Evolutionary conservation across 352 stramenopile species (phyloP).

Genomic region (Globisporangium carolinianum): DNA sequence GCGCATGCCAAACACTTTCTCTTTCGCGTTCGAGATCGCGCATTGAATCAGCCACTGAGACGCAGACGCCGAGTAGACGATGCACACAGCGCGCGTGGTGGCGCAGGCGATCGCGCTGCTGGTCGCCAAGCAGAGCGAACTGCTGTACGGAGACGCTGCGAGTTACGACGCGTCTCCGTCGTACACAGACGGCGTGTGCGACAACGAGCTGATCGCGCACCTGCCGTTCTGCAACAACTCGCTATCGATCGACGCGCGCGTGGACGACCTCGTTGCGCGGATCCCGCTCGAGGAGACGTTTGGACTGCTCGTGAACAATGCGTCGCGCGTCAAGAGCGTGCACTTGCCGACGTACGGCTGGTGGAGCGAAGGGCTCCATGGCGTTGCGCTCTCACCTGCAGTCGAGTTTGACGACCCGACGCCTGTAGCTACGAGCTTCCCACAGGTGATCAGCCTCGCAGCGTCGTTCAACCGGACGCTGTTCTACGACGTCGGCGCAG

Average conservation of each 20-base stretch:
- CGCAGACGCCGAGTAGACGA: background rate
- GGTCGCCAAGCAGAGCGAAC: background rate
- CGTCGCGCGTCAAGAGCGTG: conserved; percentile 19
- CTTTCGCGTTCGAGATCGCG: too few species aligned
- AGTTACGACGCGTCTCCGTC: conserved; percentile 4
- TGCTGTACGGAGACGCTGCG: background rate
- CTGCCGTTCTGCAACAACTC: conserved; percentile 67
- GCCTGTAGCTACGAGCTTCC: conserved; percentile 84
- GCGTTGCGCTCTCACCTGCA: conserved; percentile 61
- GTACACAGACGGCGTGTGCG: conserved; percentile 46
- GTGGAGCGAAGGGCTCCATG: conserved; percentile 89
- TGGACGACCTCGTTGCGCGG: conserved; percentile 55
- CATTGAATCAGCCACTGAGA: too few species aligned
- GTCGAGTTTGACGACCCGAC: conserved; percentile 50
- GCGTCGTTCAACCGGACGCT: conserved; percentile 86
- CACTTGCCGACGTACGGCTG: conserved; percentile 74
- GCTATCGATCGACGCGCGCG: conserved; percentile 40
- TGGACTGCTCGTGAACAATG: conserved; percentile 58
- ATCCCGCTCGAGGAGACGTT: conserved; percentile 69
- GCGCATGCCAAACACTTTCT: too few species aligned
- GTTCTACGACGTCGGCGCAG: conserved; percentile 66
- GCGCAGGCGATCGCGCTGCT: conserved; percentile 6
- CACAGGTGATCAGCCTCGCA: conserved; percentile 71
- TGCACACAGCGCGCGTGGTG: conserved; percentile 1
- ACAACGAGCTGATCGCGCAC: conserved; percentile 27